Base-by-base conservation (phyloP, 768 basidiomycete genomes). In the Suillus sp. region DNA sequence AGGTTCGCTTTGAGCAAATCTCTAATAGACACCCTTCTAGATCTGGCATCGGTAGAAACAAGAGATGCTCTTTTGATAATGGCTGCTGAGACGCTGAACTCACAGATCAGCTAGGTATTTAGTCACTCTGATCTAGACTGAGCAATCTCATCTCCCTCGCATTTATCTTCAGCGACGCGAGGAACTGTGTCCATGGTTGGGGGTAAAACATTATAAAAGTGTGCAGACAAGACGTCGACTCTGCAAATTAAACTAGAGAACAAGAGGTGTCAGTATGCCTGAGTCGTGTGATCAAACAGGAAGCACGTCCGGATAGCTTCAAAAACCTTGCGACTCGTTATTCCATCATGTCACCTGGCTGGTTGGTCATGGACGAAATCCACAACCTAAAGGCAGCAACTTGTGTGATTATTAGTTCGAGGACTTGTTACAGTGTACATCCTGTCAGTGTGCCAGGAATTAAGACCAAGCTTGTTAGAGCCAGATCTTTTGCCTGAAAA, bases 121-220 rank as follows among this genome's bases (percentile, higher is more conserved):
- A 22, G 35, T 22, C 22, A 18, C 35, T 16, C 22, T 22, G 35
- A 16, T 25, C 54, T 55, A 3, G 35, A 25, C 35, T 25, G 9
- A 55, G 35, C 3, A 55, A 37, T 55, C 13, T 14, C 14, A 25
- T 37, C 11, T 30, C 58, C 34, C 43, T 30, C 43, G 18, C 43
- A 47, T 59, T 27, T 54, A 53, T 59, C 38, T 45, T 38, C 13
- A 48, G 50, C 18, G 27, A 48, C 25, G 38, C 25, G 16, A 59
- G 25, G 32, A 59, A 59, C 25, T 51, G 42, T 43, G 32, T 34
- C n/a, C n/a, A 45, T 1, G 43, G 4, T 45, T 45, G 20, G 8
- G 38, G 10, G 34, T 59, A 53, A 22, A 50, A 59, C 22, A 47
- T 22, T 22, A 45, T 45, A 22, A 10, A 45, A 45, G 14, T 2